A percentile compares a stretch with the other conserved stretches of the same genome.
Evolutionary conservation across 2,329 filamentous ascomycete genomes (phyloP).

Genomic region (Aspergillus sp.): DNA sequence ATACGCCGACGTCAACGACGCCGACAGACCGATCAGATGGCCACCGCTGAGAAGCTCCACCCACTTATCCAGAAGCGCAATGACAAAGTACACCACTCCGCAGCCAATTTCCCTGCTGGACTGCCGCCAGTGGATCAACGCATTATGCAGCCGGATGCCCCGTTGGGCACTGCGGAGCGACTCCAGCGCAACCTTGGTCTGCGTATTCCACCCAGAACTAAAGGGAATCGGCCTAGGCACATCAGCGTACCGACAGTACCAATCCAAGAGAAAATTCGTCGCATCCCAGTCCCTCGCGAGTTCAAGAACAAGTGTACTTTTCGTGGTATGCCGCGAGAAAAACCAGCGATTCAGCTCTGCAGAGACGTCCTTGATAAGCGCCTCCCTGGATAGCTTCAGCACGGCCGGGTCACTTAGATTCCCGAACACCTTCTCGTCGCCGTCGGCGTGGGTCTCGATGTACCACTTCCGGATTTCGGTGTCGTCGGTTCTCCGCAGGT

Average conservation of each 20-base stretch:
- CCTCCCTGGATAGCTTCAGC: slow-evolving; percentile 48
- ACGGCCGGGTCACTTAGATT: slow-evolving; percentile 51
- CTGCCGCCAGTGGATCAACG: slow-evolving; percentile 60
- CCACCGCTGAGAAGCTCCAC: slow-evolving; percentile 49
- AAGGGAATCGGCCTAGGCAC: slow-evolving; percentile 53
- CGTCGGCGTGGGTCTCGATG: slow-evolving; percentile 31
- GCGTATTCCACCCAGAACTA: slow-evolving; percentile 59
- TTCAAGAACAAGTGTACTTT: slow-evolving; percentile 47
- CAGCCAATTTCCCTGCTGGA: slow-evolving; percentile 56
- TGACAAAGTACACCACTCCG: slow-evolving; percentile 55
- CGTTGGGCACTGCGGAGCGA: slow-evolving; percentile 55
- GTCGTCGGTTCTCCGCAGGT: slow-evolving; percentile 40
- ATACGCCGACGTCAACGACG: slow-evolving; percentile 35
- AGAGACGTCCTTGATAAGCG: slow-evolving; percentile 47
- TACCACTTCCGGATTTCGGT: slow-evolving; percentile 43
- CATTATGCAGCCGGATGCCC: slow-evolving; percentile 56
- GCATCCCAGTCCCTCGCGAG: slow-evolving; percentile 54
- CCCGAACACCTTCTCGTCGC: slow-evolving; percentile 42
- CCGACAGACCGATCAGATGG: slow-evolving; percentile 40
- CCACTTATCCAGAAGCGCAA: slow-evolving; percentile 59
- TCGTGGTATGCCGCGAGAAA: slow-evolving; percentile 44
- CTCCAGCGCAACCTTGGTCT: slow-evolving; percentile 55
- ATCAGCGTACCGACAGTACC: slow-evolving; percentile 52
- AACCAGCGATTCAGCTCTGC: slow-evolving; percentile 45
- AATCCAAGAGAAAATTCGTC: slow-evolving; percentile 55